phyloP scores from a whole-genome alignment of 805 yeast species.

The Teunomyces cretensis region DNA sequence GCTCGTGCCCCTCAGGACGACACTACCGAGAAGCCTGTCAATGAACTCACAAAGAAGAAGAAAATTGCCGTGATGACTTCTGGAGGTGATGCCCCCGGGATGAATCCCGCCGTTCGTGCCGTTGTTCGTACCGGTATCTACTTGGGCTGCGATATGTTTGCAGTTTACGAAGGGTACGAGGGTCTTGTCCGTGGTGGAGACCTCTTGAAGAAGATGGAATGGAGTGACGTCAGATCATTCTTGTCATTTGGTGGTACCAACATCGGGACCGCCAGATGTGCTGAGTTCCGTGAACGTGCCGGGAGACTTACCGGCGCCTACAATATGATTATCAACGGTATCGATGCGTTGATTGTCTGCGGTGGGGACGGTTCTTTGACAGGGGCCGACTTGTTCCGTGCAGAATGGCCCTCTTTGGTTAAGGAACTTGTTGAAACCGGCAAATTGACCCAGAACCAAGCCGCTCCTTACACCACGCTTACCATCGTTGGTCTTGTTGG shows the following conservation, averaged over 20 bases:
- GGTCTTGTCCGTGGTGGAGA: conserved; percentile 71
- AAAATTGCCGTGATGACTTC: conserved; percentile 77
- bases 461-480: conserved; percentile 50
- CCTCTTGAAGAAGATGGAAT: conserved; percentile 57
- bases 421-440: conserved; percentile 51
- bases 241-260: conserved; percentile 71
- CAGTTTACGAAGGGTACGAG: conserved; percentile 71
- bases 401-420: conserved; percentile 75
- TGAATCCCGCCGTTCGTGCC: conserved; percentile 76
- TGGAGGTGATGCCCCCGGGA: conserved; percentile 82
- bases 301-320: conserved; percentile 66
- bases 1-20: conserved; percentile 1
- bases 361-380: conserved; percentile 86
- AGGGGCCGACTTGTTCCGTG: conserved; percentile 75
- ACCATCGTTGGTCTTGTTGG: conserved; percentile 77
- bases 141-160: conserved; percentile 65
- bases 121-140: conserved; percentile 68
- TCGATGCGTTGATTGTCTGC: conserved; percentile 75
- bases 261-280: conserved; percentile 77
- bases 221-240: conserved; percentile 77
- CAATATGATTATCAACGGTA: conserved; percentile 67
- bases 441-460: conserved; percentile 47
- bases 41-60: conserved; percentile 25
- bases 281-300: conserved; percentile 61
- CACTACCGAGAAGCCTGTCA: neutral